Evolutionary conservation across 345 rosid genomes (phyloP).

Genomic region (Hevea brasiliensis): DNA sequence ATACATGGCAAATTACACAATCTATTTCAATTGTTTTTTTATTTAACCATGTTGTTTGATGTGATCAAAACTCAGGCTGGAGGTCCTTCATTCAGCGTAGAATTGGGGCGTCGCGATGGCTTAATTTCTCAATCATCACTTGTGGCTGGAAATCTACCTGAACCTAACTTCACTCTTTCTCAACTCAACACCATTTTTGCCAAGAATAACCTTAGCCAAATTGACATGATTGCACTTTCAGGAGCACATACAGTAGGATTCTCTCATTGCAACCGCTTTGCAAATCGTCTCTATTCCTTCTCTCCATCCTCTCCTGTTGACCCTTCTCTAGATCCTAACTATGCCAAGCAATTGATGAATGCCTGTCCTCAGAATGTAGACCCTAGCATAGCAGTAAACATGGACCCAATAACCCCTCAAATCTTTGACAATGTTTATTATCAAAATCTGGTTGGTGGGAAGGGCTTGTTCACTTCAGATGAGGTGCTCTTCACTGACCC

Average conservation of each 20-base stretch:
- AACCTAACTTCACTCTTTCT: conserved; percentile 46
- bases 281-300: conserved; percentile 62
- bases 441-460: conserved; percentile 67
- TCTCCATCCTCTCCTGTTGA: conserved; percentile 54
- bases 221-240: conserved; percentile 86
- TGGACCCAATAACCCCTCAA: conserved; percentile 59
- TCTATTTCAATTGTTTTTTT: no score
- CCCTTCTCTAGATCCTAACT: conserved; percentile 57
- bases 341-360: conserved; percentile 55
- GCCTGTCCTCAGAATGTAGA: conserved; percentile 54
- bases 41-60: not conserved
- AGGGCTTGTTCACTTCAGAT: conserved; percentile 76
- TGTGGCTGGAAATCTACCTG: conserved; percentile 69
- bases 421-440: conserved; percentile 66
- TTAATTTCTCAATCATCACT: conserved; percentile 56
- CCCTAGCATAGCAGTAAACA: conserved; percentile 47
- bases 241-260: conserved; percentile 93
- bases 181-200: conserved; percentile 55
- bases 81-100: conserved; percentile 69
- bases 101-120: conserved; percentile 84
- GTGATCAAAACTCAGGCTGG: conserved; percentile 51
- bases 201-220: conserved; percentile 47
- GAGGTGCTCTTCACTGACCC: conserved; percentile 52
- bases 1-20: no score
- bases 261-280: conserved; percentile 74